Conservation (phyloP, 805 yeast species). For the Candida railenensis region DNA sequence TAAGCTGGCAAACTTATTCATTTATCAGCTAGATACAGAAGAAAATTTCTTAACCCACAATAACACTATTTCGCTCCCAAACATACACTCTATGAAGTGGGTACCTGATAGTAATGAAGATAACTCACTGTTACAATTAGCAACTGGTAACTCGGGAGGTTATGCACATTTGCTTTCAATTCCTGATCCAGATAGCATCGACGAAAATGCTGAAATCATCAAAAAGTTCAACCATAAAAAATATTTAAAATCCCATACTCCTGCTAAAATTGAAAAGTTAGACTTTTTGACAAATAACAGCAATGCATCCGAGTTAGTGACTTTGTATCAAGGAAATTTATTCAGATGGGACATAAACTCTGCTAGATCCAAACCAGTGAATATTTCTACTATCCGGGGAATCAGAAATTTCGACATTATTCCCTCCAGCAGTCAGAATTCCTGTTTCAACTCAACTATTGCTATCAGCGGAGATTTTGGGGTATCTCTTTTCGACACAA, state of each 20-base stretch:
- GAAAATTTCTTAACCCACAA: constrained; percentile 51
- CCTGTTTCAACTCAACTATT: constrained; percentile 41
- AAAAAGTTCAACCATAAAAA: constrained; percentile 78
- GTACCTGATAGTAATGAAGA: constrained; percentile 31
- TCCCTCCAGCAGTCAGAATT: constrained; percentile 21
- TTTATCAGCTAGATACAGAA: constrained; percentile 45
- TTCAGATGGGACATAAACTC: constrained; percentile 74
- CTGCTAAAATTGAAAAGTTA: constrained; percentile 27
- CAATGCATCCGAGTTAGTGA: constrained; percentile 33
- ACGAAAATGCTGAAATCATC: constrained; percentile 65
- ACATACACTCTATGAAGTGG: constrained; percentile 55
- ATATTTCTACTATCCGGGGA: constrained; percentile 53
- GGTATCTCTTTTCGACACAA: constrained; percentile 68
- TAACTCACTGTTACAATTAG: constrained; percentile 25
- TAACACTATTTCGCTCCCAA: constrained; percentile 58
- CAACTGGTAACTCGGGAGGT: constrained; percentile 81
- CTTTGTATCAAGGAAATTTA: constrained; percentile 66
- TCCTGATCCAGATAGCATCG: constrained; percentile 48
- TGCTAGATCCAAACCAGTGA: constrained; percentile 47
- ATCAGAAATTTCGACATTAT: constrained; percentile 51
- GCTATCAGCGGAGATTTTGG: constrained; percentile 74
- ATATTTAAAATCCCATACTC: constrained; percentile 43
- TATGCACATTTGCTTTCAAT: constrained; percentile 68
- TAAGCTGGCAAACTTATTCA: constrained; percentile 44
- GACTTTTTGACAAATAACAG: constrained; percentile 37